Evolutionary conservation across 495 filamentous ascomycete species (phyloP).

Genomic region (Neurospora sp.): DNA sequence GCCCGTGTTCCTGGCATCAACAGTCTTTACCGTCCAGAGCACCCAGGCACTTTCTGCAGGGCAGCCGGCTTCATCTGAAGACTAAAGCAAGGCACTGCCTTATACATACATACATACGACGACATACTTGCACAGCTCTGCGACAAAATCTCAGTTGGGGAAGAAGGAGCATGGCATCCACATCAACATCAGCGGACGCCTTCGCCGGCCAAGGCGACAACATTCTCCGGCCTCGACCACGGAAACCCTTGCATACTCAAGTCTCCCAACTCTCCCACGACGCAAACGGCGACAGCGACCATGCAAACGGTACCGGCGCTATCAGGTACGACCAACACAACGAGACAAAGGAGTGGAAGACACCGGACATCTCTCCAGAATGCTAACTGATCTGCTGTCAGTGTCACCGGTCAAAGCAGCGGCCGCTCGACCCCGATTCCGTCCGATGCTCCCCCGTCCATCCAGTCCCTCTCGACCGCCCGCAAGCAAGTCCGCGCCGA

Average conservation of each 20-base stretch:
- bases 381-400: slow-evolving; percentile 3
- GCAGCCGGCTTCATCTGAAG: not conserved
- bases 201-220: slow-evolving; percentile 19
- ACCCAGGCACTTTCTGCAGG: not conserved
- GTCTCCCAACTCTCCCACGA: slow-evolving; percentile 28
- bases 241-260: slow-evolving; percentile 33
- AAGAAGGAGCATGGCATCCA: not conserved
- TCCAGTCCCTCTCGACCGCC: slow-evolving; percentile 71
- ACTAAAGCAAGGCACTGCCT: not conserved
- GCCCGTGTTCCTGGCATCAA: not conserved
- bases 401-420: slow-evolving; percentile 32
- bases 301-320: not conserved
- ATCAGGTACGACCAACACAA: not conserved
- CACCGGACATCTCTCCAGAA: not conserved
- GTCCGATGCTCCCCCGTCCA: slow-evolving; percentile 82
- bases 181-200: slow-evolving; percentile 19
- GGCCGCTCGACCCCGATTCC: slow-evolving; percentile 84
- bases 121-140: not conserved
- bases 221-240: slow-evolving; percentile 31
- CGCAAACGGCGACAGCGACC: slow-evolving; percentile 1
- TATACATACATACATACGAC: not conserved
- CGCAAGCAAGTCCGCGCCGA: slow-evolving; percentile 78
- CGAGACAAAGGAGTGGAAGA: not conserved
- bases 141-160: not conserved
- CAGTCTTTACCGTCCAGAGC: not conserved